These are phyloP conservation scores for Saccharum officinarum DNA, from an alignment of 176 grass and related monocot species.

Conservation along the genomic window DNA sequence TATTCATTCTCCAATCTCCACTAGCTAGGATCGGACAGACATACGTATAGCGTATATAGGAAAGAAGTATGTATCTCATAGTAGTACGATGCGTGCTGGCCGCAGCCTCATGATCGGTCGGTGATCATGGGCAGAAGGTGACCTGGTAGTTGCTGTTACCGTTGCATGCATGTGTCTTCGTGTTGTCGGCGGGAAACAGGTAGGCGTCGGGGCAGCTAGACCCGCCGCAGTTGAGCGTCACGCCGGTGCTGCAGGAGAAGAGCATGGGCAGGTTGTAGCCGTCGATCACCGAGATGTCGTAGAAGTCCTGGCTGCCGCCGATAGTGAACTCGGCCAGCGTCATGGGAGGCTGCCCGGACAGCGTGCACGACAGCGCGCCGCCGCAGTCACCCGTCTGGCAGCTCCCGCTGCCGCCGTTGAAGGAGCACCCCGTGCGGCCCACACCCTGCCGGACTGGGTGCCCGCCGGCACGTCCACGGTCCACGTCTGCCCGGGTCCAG, in stretches of 20 bases:
- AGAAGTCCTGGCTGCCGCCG: neutral
- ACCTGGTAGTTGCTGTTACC: slow-evolving; percentile 18
- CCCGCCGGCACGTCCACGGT: neutral
- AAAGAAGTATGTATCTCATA: too few relatives aligned
- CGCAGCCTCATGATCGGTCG: too few relatives aligned
- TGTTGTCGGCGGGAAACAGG: neutral
- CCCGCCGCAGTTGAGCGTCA: neutral
- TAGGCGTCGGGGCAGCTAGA: neutral
- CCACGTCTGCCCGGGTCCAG: neutral
- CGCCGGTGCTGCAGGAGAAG: neutral
- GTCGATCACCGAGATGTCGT: slow-evolving; percentile 22
- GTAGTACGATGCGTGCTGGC: too few relatives aligned
- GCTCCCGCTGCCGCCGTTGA: neutral
- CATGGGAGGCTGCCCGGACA: neutral
- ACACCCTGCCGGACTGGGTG: neutral
- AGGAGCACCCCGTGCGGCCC: slow-evolving; percentile 19
- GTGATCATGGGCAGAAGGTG: slow-evolving; percentile 21
- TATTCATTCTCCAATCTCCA: too few relatives aligned
- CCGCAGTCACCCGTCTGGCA: slow-evolving; percentile 5
- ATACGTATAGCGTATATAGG: too few relatives aligned
- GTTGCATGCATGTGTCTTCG: neutral
- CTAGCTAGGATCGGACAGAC: too few relatives aligned
- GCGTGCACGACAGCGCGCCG: neutral
- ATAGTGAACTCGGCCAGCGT: slow-evolving; percentile 21
- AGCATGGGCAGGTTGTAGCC: neutral